Conservation (phyloP, 139 green algal genomes). For the Nannochloris sp. region DNA sequence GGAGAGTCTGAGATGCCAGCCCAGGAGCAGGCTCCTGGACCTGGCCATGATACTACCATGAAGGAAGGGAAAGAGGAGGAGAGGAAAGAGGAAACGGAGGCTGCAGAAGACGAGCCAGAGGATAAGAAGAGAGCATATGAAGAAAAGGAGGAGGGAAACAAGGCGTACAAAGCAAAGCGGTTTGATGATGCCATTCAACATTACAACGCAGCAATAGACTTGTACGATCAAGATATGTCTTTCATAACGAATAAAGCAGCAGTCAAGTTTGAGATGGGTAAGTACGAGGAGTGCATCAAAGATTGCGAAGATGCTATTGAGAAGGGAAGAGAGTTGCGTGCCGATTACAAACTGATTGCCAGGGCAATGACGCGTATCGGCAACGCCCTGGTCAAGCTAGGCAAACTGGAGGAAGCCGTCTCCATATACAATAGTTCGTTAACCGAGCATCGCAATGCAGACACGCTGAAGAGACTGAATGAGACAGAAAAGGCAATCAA, state of each 20-base stretch:
- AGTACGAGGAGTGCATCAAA: slow-evolving; percentile 66
- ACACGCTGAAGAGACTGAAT: slow-evolving; percentile 92
- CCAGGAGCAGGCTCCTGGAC: neutral
- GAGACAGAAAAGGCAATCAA: slow-evolving; percentile 82
- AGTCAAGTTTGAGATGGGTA: slow-evolving; percentile 84
- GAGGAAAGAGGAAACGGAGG: neutral
- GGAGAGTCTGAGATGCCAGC: neutral
- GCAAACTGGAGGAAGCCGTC: slow-evolving; percentile 69
- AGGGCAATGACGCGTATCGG: slow-evolving; percentile 83
- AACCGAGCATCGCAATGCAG: slow-evolving; percentile 87
- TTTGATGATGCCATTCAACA: slow-evolving; percentile 83
- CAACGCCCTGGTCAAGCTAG: slow-evolving; percentile 76
- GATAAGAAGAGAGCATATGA: slow-evolving; percentile 34
- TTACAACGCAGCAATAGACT: slow-evolving; percentile 82
- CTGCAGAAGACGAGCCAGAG: neutral
- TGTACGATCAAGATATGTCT: slow-evolving; percentile 82
- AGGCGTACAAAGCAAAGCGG: slow-evolving; percentile 84
- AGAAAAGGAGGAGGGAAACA: slow-evolving; percentile 88
- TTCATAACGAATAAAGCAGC: slow-evolving; percentile 95
- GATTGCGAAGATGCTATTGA: slow-evolving; percentile 86
- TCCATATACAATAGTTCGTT: slow-evolving; percentile 81
- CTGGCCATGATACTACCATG: neutral
- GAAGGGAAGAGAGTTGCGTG: slow-evolving; percentile 63
- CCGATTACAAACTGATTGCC: slow-evolving; percentile 90
- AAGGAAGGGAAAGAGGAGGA: neutral